A percentile compares a stretch with the other conserved stretches of the same genome.
Conservation (phyloP, 2,329 filamentous ascomycete species). For the Cladosporium oxysporum region DNA sequence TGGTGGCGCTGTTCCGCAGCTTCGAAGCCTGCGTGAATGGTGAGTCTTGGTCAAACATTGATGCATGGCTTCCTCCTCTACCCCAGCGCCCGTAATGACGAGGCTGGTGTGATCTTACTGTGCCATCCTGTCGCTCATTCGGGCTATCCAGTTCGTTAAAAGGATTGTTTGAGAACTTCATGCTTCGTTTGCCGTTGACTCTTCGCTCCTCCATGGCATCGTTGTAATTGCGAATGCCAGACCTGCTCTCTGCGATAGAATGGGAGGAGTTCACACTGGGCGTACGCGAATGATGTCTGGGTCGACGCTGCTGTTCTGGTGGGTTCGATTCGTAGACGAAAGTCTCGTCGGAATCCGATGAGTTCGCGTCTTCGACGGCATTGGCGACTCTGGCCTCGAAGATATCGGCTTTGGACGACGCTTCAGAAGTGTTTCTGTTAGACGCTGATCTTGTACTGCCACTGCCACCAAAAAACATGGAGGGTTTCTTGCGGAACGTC, state of each 20-base stretch:
- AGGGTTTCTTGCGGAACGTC: constrained; percentile 3
- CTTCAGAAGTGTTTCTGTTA: constrained; percentile 45
- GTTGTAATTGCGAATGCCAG: constrained; percentile 64
- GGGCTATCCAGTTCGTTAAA: constrained; percentile 62
- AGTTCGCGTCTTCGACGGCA: constrained; percentile 92
- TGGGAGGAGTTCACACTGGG: constrained; percentile 84
- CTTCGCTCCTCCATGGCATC: constrained; percentile 62
- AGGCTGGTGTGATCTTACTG: constrained; percentile 62
- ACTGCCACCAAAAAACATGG: constrained; percentile 10
- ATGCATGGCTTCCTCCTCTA: constrained; percentile 68
- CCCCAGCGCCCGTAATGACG: constrained; percentile 81
- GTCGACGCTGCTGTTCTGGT: constrained; percentile 59
- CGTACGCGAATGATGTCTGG: constrained; percentile 88
- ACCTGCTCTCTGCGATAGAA: constrained; percentile 65
- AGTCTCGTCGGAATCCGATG: constrained; percentile 95
- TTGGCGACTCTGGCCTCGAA: constrained; percentile 97
- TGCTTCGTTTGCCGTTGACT: constrained; percentile 79
- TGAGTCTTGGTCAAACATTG: constrained; percentile 74
- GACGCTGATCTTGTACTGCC: constrained; percentile 29
- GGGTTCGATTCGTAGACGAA: constrained; percentile 99
- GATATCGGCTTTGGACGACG: constrained; percentile 93
- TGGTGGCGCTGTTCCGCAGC: constrained; percentile 57
- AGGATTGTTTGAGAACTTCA: constrained; percentile 88
- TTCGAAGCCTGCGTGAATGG: constrained; percentile 74
- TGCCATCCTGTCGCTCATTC: constrained; percentile 44